phyloP scores from a whole-genome alignment of 139 green algal genomes.

The Picochlorum sp. region DNA sequence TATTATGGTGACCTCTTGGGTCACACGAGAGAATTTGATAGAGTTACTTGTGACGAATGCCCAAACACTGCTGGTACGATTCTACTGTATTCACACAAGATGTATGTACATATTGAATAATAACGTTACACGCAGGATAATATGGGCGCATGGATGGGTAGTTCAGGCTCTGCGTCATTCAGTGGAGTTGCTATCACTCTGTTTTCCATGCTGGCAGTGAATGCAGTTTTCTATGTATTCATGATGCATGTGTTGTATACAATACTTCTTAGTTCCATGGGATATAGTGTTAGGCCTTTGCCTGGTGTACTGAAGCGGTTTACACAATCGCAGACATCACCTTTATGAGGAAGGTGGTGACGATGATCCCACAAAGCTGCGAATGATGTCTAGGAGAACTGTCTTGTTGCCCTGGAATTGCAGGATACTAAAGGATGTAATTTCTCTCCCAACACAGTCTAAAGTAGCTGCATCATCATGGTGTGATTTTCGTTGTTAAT shows the following conservation, averaged over 20 bases:
- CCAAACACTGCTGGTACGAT: slow-evolving; percentile 55
- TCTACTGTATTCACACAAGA: not conserved
- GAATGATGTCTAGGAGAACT: slow-evolving; percentile 13
- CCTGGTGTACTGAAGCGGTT: not conserved
- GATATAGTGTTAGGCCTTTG: slow-evolving; percentile 9
- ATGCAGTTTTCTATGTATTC: slow-evolving; percentile 52
- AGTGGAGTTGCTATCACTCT: slow-evolving; percentile 44
- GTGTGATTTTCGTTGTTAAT: not conserved
- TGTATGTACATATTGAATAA: not conserved
- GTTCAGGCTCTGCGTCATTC: slow-evolving; percentile 39
- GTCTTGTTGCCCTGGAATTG: slow-evolving; percentile 11
- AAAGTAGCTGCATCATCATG: slow-evolving; percentile 2
- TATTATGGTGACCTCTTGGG: slow-evolving; percentile 47
- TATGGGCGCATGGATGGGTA: slow-evolving; percentile 38
- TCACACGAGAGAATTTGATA: slow-evolving; percentile 74
- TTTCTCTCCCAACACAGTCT: slow-evolving; percentile 15
- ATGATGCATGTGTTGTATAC: slow-evolving; percentile 67
- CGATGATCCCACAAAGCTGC: no score
- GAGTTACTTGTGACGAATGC: slow-evolving; percentile 58
- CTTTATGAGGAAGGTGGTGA: no score
- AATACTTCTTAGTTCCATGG: slow-evolving; percentile 44
- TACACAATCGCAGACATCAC: not conserved
- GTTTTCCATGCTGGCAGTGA: slow-evolving; percentile 53
- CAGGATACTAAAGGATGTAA: slow-evolving; percentile 8
- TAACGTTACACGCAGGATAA: slow-evolving; percentile 46